Evolutionary conservation across 2,329 filamentous ascomycete genomes (phyloP).

Genomic region (Neurospora crassa): DNA sequence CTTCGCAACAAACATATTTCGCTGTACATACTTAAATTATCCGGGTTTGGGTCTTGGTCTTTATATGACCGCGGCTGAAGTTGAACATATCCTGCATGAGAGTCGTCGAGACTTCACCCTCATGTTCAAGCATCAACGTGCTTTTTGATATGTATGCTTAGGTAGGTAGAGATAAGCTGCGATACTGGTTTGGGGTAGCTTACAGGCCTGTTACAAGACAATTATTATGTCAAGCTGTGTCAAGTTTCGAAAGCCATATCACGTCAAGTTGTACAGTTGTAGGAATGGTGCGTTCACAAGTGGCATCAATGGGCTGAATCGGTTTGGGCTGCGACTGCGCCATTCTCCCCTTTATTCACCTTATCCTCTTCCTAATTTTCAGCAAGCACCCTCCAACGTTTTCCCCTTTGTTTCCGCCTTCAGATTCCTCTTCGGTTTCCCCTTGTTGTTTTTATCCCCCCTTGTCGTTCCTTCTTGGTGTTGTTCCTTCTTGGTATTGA

Average conservation of each 20-base stretch:
- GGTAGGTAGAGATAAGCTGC: neutral
- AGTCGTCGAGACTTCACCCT: neutral
- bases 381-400: neutral
- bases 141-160: neutral
- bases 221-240: neutral
- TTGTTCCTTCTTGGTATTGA: neutral
- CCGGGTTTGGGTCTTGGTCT: neutral
- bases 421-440: neutral
- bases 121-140: neutral
- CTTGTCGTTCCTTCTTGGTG: neutral
- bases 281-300: neutral
- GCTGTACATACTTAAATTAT: neutral
- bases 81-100: neutral
- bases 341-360: accelerated
- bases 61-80: neutral
- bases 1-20: neutral
- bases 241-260: no score
- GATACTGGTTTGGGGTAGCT: neutral
- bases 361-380: neutral
- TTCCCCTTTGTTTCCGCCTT: neutral
- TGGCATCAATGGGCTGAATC: neutral
- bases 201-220: neutral
- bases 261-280: neutral
- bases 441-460: neutral
- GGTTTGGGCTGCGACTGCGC: neutral